Conservation (phyloP, 768 basidiomycete species). For the Suillus cothurnatus region DNA sequence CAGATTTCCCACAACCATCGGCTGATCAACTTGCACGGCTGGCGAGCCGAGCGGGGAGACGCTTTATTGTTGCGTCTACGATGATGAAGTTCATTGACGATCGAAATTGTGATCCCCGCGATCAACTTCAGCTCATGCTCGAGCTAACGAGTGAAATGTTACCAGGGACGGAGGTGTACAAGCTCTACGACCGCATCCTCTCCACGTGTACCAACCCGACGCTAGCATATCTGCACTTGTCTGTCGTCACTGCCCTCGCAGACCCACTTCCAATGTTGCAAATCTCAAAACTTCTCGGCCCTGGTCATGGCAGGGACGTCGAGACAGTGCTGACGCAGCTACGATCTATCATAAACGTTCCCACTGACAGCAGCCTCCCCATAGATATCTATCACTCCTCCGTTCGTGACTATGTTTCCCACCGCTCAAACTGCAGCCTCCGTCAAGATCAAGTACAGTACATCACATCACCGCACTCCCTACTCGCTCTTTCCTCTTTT, state of each 20-base stretch:
- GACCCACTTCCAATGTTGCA: not conserved
- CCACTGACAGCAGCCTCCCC: not conserved
- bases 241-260: not conserved
- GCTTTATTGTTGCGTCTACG: not conserved
- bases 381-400: not conserved
- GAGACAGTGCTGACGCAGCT: not conserved
- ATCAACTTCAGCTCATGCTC: not conserved
- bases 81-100: slow-evolving; percentile 1
- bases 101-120: not conserved
- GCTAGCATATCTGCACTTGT: not conserved
- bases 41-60: not conserved
- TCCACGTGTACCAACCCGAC: not conserved
- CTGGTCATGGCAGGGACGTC: not conserved
- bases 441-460: not conserved
- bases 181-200: not conserved
- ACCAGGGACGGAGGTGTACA: not conserved
- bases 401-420: not conserved
- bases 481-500: not conserved
- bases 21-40: not conserved
- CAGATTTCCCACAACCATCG: not conserved
- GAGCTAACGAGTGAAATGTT: not conserved
- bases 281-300: not conserved
- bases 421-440: not conserved
- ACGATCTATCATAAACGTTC: not conserved
- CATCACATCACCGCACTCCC: not conserved